These are phyloP conservation scores for Aspergillus transmontanensis DNA, from an alignment of 2,329 filamentous ascomycete species.

Conservation along the genomic window DNA sequence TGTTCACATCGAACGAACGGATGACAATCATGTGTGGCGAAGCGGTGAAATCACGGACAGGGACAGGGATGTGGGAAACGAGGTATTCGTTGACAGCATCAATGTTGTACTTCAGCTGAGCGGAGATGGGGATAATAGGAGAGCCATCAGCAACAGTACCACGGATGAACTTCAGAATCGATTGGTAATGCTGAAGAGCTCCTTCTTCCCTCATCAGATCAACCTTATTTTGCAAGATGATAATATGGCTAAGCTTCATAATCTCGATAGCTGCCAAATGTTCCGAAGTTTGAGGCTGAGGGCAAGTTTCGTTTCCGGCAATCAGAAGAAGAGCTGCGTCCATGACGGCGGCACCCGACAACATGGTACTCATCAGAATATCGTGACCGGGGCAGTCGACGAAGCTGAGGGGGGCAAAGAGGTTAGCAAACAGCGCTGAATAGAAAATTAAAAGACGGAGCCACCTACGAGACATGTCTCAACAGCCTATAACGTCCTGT, in stretches of 20 bases:
- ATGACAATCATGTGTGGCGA: constrained; percentile 99
- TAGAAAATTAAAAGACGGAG: background rate
- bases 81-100: constrained; percentile 97
- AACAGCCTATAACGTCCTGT: constrained; percentile 82
- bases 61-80: constrained; percentile 91
- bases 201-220: constrained; percentile 97
- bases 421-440: background rate
- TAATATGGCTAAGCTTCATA: constrained; percentile 99
- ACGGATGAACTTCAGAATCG: constrained; percentile 96
- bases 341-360: constrained; percentile 99
- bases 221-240: constrained; percentile 99
- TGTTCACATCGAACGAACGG: constrained; percentile 99
- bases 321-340: constrained; percentile 95
- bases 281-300: constrained; percentile 97
- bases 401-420: constrained; percentile 60
- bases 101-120: constrained; percentile 99
- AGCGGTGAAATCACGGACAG: constrained; percentile 83
- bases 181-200: constrained; percentile 91
- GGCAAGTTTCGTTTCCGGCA: constrained; percentile 97
- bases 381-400: constrained; percentile 99
- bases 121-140: constrained; percentile 94
- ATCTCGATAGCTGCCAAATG: constrained; percentile 99
- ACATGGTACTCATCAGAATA: constrained; percentile 99
- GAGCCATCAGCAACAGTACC: constrained; percentile 94
- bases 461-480: constrained; percentile 84